Percentiles rank a stretch among this genome's conserved stretches.
These are phyloP conservation scores for Backusella psychrophila DNA, from an alignment of 192 early-diverging fungal species.

Conservation along the genomic window DNA sequence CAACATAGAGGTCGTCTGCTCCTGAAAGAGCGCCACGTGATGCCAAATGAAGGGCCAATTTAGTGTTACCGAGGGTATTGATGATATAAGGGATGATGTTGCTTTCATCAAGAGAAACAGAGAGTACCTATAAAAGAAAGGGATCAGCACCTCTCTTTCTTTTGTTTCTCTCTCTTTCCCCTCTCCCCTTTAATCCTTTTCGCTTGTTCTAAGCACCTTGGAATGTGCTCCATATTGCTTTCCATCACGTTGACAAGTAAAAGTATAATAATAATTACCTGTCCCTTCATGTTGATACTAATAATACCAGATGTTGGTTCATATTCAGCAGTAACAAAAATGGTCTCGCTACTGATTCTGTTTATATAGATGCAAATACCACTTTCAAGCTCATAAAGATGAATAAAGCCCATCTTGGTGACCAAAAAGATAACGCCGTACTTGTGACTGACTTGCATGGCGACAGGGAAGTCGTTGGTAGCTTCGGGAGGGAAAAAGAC, in stretches of 20 bases:
- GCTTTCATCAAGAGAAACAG: constrained; percentile 89
- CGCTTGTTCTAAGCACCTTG: too few species aligned
- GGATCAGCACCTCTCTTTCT: background rate
- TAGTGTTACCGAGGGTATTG: constrained; percentile 75
- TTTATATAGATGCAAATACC: constrained; percentile 97
- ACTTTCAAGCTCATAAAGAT: constrained; percentile 94
- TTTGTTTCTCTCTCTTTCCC: background rate
- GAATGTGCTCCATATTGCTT: too few species aligned
- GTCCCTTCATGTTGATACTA: constrained; percentile 94
- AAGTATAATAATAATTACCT: constrained; percentile 52
- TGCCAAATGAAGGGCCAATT: constrained; percentile 88
- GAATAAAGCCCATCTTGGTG: constrained; percentile 98
- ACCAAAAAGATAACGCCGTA: constrained; percentile 94
- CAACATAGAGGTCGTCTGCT: constrained; percentile 87
- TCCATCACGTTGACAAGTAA: too few species aligned
- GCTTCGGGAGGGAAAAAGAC: constrained; percentile 98
- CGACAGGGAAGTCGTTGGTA: constrained; percentile 91
- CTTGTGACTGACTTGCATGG: constrained; percentile 94
- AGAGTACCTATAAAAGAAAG: constrained; percentile 75
- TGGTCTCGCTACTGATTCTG: constrained; percentile 96
- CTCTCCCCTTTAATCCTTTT: background rate
- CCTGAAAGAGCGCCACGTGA: constrained; percentile 88
- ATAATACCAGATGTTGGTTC: constrained; percentile 85
- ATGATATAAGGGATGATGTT: constrained; percentile 92
- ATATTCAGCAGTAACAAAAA: constrained; percentile 95